Conservation (phyloP, 164 flowering plant species). For the Macadamia integrifolia region DNA sequence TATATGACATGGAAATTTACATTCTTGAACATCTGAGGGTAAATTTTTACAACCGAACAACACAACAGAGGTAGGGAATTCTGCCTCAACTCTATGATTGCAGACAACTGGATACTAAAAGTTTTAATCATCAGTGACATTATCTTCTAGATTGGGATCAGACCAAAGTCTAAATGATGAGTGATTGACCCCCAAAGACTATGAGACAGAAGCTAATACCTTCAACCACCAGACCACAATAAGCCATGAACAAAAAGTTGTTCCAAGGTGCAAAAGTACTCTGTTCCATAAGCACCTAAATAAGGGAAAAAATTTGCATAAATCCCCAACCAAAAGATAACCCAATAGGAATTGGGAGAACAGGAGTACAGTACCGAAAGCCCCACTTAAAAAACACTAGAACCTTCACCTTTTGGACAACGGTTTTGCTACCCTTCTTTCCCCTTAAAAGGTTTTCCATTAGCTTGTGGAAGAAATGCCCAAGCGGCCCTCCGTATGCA, state of each 20-base stretch:
- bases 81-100: too few species aligned
- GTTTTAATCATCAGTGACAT: too few species aligned
- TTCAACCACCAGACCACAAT: constrained; percentile 71
- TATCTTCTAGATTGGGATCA: too few species aligned
- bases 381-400: too few species aligned
- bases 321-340: not conserved
- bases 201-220: constrained; percentile 22
- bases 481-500: constrained; percentile 71
- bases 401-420: constrained; percentile 50
- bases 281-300: constrained; percentile 77
- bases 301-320: not conserved
- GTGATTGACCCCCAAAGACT: not conserved
- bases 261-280: constrained; percentile 78
- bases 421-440: constrained; percentile 50
- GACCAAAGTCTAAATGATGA: too few species aligned
- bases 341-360: not conserved
- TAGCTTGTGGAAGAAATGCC: constrained; percentile 73
- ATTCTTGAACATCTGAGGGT: too few species aligned
- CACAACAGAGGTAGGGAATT: too few species aligned
- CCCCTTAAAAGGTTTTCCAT: constrained; percentile 72
- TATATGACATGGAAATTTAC: too few species aligned
- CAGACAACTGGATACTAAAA: too few species aligned
- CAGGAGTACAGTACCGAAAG: not conserved
- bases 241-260: constrained; percentile 76
- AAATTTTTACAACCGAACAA: too few species aligned